Base-by-base conservation (phyloP, 2,329 filamentous ascomycete genomes). In the Cyphellophora attinorum region DNA sequence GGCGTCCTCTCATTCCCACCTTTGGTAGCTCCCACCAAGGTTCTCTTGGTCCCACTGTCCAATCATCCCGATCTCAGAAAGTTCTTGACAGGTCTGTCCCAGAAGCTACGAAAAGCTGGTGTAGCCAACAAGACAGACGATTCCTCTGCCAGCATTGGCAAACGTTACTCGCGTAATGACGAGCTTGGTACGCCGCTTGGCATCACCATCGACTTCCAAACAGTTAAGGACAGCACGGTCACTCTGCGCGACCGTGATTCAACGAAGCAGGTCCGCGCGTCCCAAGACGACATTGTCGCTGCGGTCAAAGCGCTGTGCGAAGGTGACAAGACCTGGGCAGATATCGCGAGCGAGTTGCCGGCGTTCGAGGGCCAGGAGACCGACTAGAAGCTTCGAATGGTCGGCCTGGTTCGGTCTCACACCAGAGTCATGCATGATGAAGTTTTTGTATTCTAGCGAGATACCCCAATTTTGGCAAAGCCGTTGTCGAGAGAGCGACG, bases 191-290 rank as follows among this genome's bases (percentile, higher is more conserved):
- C 91, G 29, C 85, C 89, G 5, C 79, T 95, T 46, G 89, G 86
- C 55, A 79, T 96, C 59, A 96, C 89, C 0, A 76, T 96, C 40
- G 89, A 96, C 60, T 96, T 95, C 73, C 85, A 96, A 68, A 93
- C 85, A 31, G 67, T 94, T 48, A 78, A 93, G 61, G 86, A 95
- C 58, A 76, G 76, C 55, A 82, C 81, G 5, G 75, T 93, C 54
- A 96, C 89, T 1, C 74, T 96, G 46, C 72, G 89, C 55, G 89
- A 96, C 58, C 79, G 86, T 45, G 91, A 96, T 64, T 81, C 80
- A 27, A 95, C 85, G 35, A 82, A 79, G 57, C 89, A 96, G 65
- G 86, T 96, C 38, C 81, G 91, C 41, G 84, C 83, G 8, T 78
- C 76, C 43, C 74, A 91, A 56, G 80, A 83, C 27, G 81, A 81